phyloP scores from a whole-genome alignment of 2,329 filamentous ascomycete species.

The Purpureocillium lavendulum region DNA sequence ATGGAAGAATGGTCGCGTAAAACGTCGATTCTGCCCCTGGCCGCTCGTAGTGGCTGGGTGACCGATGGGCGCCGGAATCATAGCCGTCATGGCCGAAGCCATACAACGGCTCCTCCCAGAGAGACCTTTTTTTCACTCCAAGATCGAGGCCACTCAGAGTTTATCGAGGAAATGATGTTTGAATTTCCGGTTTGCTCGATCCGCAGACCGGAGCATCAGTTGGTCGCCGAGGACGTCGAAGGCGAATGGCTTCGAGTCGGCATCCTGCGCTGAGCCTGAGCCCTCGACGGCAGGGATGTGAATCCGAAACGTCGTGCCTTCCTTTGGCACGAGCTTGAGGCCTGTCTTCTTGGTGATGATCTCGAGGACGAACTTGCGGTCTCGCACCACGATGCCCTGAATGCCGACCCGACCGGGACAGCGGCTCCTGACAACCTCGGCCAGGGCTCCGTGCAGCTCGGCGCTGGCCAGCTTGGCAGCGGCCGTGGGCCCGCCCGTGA shows the following conservation, averaged over 20 bases:
- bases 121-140: too few relatives aligned
- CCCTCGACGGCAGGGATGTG: constrained; percentile 43
- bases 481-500: constrained; percentile 45
- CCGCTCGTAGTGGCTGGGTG: too few relatives aligned
- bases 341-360: constrained; percentile 64
- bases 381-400: constrained; percentile 79
- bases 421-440: constrained; percentile 74
- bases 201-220: constrained; percentile 73
- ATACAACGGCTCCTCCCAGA: too few relatives aligned
- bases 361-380: constrained; percentile 80
- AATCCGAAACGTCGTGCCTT: constrained; percentile 78
- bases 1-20: too few relatives aligned
- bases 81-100: too few relatives aligned
- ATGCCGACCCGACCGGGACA: constrained; percentile 78
- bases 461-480: constrained; percentile 74
- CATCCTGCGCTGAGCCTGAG: not conserved
- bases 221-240: constrained; percentile 87
- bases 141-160: constrained; percentile 53
- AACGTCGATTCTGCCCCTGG: too few relatives aligned
- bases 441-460: constrained; percentile 80
- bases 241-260: constrained; percentile 36
- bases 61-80: too few relatives aligned
- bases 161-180: constrained; percentile 73
- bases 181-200: constrained; percentile 86
- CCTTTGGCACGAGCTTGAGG: constrained; percentile 79